Evolutionary conservation across 768 basidiomycete genomes (phyloP).

Genomic region (Phanerochaete carnosa): DNA sequence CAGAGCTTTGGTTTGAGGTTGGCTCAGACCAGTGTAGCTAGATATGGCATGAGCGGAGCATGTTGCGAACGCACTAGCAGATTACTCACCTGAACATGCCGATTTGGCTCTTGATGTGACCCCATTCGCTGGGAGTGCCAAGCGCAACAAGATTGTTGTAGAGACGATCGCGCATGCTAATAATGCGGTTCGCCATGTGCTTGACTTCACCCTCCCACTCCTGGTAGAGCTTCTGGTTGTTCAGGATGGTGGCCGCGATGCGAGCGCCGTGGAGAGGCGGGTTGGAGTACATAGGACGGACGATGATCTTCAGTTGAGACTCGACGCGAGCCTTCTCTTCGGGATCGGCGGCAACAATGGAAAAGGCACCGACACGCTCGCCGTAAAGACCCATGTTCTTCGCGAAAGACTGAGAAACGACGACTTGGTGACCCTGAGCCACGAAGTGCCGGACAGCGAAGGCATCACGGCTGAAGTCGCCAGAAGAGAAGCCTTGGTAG

Average conservation of each 20-base stretch:
- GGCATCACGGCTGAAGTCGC: slow-evolving; percentile 85
- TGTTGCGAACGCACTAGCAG: neutral
- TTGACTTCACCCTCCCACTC: slow-evolving; percentile 94
- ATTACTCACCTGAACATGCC: slow-evolving; percentile 90
- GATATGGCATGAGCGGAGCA: neutral
- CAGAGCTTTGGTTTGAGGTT: slow-evolving; percentile 74
- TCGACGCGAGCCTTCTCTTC: slow-evolving; percentile 86
- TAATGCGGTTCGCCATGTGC: slow-evolving; percentile 94
- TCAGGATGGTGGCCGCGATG: slow-evolving; percentile 82
- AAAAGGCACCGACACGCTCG: slow-evolving; percentile 97
- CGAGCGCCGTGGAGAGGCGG: slow-evolving; percentile 89
- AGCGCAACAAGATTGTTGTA: slow-evolving; percentile 75
- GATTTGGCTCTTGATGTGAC: slow-evolving; percentile 91
- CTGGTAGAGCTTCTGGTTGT: slow-evolving; percentile 65
- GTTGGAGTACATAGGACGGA: slow-evolving; percentile 98
- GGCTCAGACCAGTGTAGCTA: slow-evolving; percentile 81
- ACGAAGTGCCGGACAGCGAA: slow-evolving; percentile 96
- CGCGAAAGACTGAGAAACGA: slow-evolving; percentile 93
- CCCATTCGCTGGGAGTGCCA: slow-evolving; percentile 93
- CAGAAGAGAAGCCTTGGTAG: slow-evolving; percentile 98
- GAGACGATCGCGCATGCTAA: slow-evolving; percentile 84
- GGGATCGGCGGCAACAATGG: slow-evolving; percentile 63
- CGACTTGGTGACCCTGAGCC: slow-evolving; percentile 82
- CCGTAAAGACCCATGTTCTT: slow-evolving; percentile 99
- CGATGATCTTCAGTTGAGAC: slow-evolving; percentile 92